phyloP scores from a whole-genome alignment of 1,284 basidiomycete species.

The Rhodotorula sp. region DNA sequence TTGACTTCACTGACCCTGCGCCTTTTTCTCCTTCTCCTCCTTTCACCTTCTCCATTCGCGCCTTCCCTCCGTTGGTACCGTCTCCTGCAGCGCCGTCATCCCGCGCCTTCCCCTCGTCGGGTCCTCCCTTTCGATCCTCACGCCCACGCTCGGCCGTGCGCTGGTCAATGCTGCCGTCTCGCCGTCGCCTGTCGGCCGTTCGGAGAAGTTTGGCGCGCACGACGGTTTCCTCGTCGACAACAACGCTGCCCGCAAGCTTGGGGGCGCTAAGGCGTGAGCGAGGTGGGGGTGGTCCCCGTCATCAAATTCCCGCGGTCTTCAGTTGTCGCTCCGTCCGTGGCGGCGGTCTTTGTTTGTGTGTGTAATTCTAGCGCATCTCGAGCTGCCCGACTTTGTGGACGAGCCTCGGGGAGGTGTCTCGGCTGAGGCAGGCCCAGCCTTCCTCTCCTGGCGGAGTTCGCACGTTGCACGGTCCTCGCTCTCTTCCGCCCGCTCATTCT shows the following conservation, averaged over 20 bases:
- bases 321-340: no score
- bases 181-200: background rate
- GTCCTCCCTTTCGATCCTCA: slow-evolving; percentile 48
- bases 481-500: no score
- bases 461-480: no score
- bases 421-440: no score
- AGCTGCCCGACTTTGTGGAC: no score
- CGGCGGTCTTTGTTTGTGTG: no score
- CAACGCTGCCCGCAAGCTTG: background rate
- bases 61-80: background rate
- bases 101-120: slow-evolving; percentile 3
- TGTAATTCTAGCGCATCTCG: no score
- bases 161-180: slow-evolving; percentile 25
- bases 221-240: background rate
- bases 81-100: slow-evolving; percentile 49
- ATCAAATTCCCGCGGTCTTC: no score
- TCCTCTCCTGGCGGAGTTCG: no score
- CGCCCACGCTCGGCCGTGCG: slow-evolving; percentile 38
- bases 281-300: background rate
- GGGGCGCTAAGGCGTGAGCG: background rate
- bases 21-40: background rate
- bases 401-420: no score
- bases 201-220: background rate
- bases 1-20: background rate
- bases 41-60: no score